A percentile compares a stretch with the other conserved stretches of the same genome.
Conservation (phyloP, 257 asterid species). For the Cinchona pubescens region DNA sequence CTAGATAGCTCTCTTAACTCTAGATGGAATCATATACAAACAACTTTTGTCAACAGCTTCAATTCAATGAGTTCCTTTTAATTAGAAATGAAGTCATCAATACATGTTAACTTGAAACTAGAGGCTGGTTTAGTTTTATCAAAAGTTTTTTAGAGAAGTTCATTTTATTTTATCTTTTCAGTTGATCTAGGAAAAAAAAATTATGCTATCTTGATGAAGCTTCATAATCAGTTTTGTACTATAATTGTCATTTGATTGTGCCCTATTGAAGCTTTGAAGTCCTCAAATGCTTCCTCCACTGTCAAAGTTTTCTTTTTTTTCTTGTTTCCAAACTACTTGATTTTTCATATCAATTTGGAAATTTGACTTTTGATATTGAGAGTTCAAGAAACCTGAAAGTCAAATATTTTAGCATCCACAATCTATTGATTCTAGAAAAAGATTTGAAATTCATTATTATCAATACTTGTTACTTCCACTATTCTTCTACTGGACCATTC, state of each 20-base stretch:
- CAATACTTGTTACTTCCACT: background rate
- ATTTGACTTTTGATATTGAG: background rate
- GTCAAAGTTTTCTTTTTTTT: background rate
- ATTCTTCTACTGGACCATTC: conserved; percentile 10
- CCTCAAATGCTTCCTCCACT: background rate
- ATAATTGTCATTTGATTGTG: background rate
- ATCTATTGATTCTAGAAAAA: background rate
- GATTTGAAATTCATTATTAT: background rate
- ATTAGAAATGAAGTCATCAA: background rate
- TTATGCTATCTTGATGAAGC: background rate
- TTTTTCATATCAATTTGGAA: background rate
- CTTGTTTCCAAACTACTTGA: background rate
- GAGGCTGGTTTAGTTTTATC: background rate
- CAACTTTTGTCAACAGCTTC: background rate
- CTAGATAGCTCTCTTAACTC: background rate
- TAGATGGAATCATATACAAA: background rate
- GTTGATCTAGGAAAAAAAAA: background rate
- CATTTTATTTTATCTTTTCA: too few species aligned
- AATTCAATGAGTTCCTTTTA: background rate
- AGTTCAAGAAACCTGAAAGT: background rate
- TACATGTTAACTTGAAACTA: background rate
- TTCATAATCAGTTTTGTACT: too few species aligned
- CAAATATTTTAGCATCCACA: background rate
- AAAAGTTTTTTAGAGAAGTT: background rate
- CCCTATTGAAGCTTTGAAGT: background rate